phyloP scores from a whole-genome alignment of 768 basidiomycete species.

The Tulasnella calospora region DNA sequence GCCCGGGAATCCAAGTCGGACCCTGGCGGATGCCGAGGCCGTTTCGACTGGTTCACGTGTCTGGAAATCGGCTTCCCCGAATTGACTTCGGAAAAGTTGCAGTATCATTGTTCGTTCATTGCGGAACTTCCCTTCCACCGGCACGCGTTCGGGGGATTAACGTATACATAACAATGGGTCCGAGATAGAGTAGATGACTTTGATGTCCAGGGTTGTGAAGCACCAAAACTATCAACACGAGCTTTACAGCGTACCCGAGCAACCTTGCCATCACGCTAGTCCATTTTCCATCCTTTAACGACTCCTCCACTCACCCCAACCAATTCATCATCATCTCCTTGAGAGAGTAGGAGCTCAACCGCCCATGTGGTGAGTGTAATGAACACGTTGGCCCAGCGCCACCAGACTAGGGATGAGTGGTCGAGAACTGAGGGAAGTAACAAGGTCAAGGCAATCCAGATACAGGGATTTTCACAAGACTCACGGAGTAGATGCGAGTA shows the following conservation, averaged over 20 bases:
- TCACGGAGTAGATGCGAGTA: slow-evolving; percentile 80
- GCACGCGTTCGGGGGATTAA: too few species aligned
- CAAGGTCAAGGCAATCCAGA: not conserved
- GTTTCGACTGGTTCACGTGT: too few species aligned
- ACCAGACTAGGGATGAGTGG: slow-evolving; percentile 88
- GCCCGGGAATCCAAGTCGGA: too few species aligned
- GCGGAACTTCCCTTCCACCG: too few species aligned
- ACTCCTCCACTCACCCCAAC: not conserved
- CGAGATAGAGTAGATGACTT: not conserved
- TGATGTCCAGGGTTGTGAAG: too few species aligned
- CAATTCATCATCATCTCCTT: slow-evolving; percentile 51
- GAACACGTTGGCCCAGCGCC: slow-evolving; percentile 88
- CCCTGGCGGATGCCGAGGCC: too few species aligned
- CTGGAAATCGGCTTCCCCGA: too few species aligned
- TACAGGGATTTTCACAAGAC: slow-evolving; percentile 34
- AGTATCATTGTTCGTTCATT: too few species aligned
- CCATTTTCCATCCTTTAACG: slow-evolving; percentile 18
- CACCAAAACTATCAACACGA: not conserved
- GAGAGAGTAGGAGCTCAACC: slow-evolving; percentile 71
- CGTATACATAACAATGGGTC: too few species aligned
- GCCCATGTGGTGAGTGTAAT: slow-evolving; percentile 81
- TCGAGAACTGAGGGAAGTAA: slow-evolving; percentile 56
- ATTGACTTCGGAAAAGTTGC: too few species aligned
- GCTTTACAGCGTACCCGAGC: not conserved
- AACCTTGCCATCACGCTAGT: not conserved